phyloP scores from a whole-genome alignment of 257 asterid species.

The Solanum tarijense region DNA sequence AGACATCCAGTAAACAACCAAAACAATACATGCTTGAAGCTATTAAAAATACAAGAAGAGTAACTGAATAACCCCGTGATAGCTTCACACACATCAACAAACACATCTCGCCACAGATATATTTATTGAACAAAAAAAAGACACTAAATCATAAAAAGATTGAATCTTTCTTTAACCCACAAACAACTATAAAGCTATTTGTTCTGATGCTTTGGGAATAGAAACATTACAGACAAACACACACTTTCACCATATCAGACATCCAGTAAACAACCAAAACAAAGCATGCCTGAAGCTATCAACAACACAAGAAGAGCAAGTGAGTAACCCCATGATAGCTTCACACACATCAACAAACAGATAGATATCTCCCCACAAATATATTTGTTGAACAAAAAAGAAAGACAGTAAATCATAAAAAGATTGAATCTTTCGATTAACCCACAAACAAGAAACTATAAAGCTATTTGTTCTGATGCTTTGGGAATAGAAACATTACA shows the following conservation, averaged over 20 bases:
- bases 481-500: not conserved
- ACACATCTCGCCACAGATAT: not conserved
- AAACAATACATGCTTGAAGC: not conserved
- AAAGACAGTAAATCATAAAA: not conserved
- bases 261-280: not conserved
- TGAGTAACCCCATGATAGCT: not conserved
- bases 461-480: not conserved
- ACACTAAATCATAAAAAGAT: constrained; percentile 3
- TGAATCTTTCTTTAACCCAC: constrained; percentile 13
- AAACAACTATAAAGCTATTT: not conserved
- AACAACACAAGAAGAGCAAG: not conserved
- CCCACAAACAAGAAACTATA: not conserved
- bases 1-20: not conserved
- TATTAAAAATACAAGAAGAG: not conserved
- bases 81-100: not conserved
- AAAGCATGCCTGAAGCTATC: not conserved
- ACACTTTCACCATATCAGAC: not conserved
- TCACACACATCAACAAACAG: not conserved
- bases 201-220: not conserved
- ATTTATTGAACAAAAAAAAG: not conserved
- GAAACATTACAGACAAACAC: not conserved
- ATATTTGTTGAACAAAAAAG: not conserved
- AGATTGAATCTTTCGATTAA: constrained; percentile 15
- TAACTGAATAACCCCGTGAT: not conserved
- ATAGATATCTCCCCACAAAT: too few relatives aligned